Percentiles rank a stretch among this genome's conserved stretches.
phyloP scores from a whole-genome alignment of 2,329 filamentous ascomycete species.

The Aspergillus spinulosporus region DNA sequence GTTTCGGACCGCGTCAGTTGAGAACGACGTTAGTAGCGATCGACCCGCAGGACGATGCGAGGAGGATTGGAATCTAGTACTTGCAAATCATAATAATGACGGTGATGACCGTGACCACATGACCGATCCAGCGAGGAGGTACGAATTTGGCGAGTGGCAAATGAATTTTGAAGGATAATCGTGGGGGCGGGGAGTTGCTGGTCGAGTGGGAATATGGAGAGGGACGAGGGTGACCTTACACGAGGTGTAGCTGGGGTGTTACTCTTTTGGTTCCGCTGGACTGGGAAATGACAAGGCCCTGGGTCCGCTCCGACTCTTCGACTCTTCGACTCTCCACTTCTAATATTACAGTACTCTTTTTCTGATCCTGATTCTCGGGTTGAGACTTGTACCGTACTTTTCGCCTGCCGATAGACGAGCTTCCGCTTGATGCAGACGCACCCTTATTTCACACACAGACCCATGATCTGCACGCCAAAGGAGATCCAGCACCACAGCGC shows the following conservation, averaged over 20 bases:
- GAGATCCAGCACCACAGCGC: slow-evolving; percentile 16
- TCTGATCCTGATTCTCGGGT: not conserved
- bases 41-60: slow-evolving; percentile 1
- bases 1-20: not conserved
- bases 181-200: not conserved
- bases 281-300: not conserved
- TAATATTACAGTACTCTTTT: not conserved
- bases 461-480: slow-evolving; percentile 21
- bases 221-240: not conserved
- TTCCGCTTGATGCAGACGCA: slow-evolving; percentile 1
- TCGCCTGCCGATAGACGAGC: not conserved
- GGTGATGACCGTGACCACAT: not conserved
- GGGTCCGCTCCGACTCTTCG: no score
- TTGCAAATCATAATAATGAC: not conserved
- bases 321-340: not conserved
- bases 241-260: not conserved
- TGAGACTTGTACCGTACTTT: slow-evolving; percentile 7
- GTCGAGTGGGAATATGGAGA: not conserved
- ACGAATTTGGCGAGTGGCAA: not conserved
- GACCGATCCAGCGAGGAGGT: not conserved
- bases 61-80: not conserved
- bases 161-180: not conserved
- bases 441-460: slow-evolving; percentile 11
- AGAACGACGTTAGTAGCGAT: not conserved
- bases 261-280: slow-evolving; percentile 8